Evolutionary conservation across 179 eudicot species (phyloP), one percentile per base, ranked within the genome.

Genomic region (Carnegiea gigantea): DNA sequence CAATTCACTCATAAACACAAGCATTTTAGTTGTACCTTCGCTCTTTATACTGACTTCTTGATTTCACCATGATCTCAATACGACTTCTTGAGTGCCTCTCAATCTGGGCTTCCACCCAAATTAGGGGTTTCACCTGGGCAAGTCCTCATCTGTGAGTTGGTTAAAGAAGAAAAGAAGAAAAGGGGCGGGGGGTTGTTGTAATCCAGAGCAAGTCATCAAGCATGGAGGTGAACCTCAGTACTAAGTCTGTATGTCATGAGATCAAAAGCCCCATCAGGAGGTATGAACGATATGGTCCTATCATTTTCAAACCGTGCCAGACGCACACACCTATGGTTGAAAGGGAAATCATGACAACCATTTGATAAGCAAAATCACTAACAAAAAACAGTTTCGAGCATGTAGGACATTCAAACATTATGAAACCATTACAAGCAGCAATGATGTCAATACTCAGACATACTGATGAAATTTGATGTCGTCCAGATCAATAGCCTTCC

Each of bases 381-480:
- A 76, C 24, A 49, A 59, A 59, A 82, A 7, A 74, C 54, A 79
- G 10, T 70, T 17, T 24, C 53, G 62, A 44, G 15, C 74, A 38
- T 9, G 18, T 15, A 40, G 44, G 44, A 40, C 44, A 40, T 40
- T 40, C 8, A 40, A 79, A 21, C 43, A 77, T 57, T n/a, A 57
- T 18, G 64, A 77, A 70, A 40, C 38, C 49, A 75, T 33, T 3
- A 77, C 24, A 26, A 76, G 24, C 57, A 40, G 78, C 79, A 81
- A 78, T 3, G 40, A 59, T 65, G 76, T 49, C 49, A 77, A 38
- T 40, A 80, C 70, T 82, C 20, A 14, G 72, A 82, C 94, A 78
- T 90, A 95, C 98, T 93, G 98, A 87, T 95, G 98, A 87, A 95
- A 95, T 83, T 95, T 95, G 88, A 95, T 95, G 88, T 95, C 98